Percentiles rank a stretch among this genome's conserved stretches.
Evolutionary conservation across 371 early-diverging fungal species (phyloP).

Genomic region (Mucor sp.): DNA sequence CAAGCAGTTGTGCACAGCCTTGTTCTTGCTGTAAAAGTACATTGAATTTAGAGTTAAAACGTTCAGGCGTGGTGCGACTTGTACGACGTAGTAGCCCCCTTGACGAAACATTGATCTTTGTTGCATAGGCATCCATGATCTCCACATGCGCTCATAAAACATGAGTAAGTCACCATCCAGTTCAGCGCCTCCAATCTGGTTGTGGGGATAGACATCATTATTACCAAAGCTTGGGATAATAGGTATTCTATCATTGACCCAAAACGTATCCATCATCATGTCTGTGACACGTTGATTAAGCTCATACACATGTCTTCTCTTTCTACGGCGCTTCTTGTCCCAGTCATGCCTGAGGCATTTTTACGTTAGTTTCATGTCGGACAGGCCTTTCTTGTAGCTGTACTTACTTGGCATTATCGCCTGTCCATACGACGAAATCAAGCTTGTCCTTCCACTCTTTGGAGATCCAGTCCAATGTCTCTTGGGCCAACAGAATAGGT

Average conservation of each 20-base stretch:
- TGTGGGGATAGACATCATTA: constrained; percentile 82
- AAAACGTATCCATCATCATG: constrained; percentile 39
- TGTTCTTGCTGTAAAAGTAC: constrained; percentile 71
- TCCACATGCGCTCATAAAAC: constrained; percentile 59
- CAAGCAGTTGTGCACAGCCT: constrained; percentile 67
- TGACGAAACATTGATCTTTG: constrained; percentile 61
- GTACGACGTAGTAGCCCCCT: constrained; percentile 71
- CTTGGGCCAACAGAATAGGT: constrained; percentile 65
- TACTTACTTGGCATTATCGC: constrained; percentile 73
- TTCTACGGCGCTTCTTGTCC: constrained; percentile 66
- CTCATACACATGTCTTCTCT: constrained; percentile 56
- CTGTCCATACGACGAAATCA: constrained; percentile 85
- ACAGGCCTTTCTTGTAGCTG: background rate
- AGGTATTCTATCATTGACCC: constrained; percentile 37
- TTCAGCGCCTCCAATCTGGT: constrained; percentile 44
- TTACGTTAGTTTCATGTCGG: background rate
- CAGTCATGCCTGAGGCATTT: constrained; percentile 66
- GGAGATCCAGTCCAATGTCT: constrained; percentile 71
- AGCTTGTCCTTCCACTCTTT: constrained; percentile 54
- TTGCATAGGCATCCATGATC: constrained; percentile 56
- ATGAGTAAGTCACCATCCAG: constrained; percentile 24
- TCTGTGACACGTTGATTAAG: constrained; percentile 45
- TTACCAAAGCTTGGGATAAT: constrained; percentile 76
- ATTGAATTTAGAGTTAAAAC: constrained; percentile 75
- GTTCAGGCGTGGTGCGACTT: constrained; percentile 50